phyloP scores from a whole-genome alignment of 768 basidiomycete genomes.

The Cytidiella melzeri region DNA sequence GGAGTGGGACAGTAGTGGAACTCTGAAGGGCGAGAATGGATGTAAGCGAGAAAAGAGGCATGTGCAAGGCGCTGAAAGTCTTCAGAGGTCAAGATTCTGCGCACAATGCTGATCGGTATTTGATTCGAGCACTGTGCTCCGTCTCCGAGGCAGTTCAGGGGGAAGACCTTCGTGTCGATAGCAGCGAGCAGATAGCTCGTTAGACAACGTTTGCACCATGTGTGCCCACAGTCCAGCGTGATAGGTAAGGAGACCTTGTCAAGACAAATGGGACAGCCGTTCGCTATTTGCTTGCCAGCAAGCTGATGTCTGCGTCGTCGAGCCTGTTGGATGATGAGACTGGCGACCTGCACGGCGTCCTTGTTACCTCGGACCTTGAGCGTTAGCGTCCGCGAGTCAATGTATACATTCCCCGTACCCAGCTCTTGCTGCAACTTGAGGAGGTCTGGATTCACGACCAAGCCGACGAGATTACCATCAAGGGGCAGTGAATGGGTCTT shows the following conservation, averaged over 20 bases:
- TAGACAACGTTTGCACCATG: slow-evolving; percentile 63
- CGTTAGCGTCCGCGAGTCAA: slow-evolving; percentile 37
- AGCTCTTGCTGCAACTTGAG: slow-evolving; percentile 38
- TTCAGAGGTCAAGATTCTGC: slow-evolving; percentile 39
- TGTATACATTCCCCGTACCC: slow-evolving; percentile 49
- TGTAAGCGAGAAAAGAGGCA: slow-evolving; percentile 55
- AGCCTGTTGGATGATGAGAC: slow-evolving; percentile 31
- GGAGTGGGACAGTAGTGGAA: slow-evolving; percentile 76
- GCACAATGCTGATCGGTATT: slow-evolving; percentile 51
- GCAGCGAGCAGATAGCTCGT: slow-evolving; percentile 51
- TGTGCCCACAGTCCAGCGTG: slow-evolving; percentile 57
- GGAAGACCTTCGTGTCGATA: slow-evolving; percentile 54
- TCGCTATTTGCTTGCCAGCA: slow-evolving; percentile 11
- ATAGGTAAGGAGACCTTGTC: slow-evolving; percentile 46
- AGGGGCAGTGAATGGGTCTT: slow-evolving; percentile 41
- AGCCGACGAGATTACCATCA: slow-evolving; percentile 36
- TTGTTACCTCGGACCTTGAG: slow-evolving; percentile 56
- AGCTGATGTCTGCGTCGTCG: slow-evolving; percentile 22
- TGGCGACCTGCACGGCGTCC: slow-evolving; percentile 35
- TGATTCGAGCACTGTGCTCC: slow-evolving; percentile 49
- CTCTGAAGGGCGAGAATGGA: slow-evolving; percentile 53
- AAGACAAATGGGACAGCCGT: slow-evolving; percentile 67
- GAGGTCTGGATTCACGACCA: slow-evolving; percentile 44
- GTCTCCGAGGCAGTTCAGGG: slow-evolving; percentile 65
- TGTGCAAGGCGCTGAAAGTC: slow-evolving; percentile 53